Evolutionary conservation across 148 eudicot genomes (phyloP).

Genomic region (Arbutus unedo): DNA sequence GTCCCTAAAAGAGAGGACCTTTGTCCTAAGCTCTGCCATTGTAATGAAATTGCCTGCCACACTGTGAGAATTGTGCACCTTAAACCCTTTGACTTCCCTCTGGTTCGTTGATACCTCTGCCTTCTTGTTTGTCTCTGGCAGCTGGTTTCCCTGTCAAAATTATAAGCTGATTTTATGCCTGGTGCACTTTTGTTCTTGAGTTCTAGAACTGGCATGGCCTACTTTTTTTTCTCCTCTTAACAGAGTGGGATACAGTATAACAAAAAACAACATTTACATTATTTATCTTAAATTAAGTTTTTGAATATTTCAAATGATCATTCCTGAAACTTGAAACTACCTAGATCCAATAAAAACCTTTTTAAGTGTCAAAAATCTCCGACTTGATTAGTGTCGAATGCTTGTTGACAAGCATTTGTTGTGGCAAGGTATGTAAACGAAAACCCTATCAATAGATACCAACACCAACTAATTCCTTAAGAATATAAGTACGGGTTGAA

Average conservation of each 20-base stretch:
- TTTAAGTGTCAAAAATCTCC: not conserved
- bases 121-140: conserved; percentile 13
- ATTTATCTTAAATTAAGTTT: not conserved
- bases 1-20: conserved; percentile 67
- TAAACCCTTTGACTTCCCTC: conserved; percentile 31
- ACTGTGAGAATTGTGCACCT: conserved; percentile 33
- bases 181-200: not conserved
- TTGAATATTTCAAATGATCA: not conserved
- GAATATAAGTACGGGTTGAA: not conserved
- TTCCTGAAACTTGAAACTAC: not conserved
- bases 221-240: not conserved
- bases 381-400: not conserved
- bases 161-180: not conserved
- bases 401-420: not conserved
- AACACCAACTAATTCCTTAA: not conserved
- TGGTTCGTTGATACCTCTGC: conserved; percentile 22
- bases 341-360: not conserved
- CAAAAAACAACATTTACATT: not conserved
- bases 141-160: conserved; percentile 25
- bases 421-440: not conserved
- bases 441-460: not conserved
- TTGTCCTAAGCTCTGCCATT: conserved; percentile 68
- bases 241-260: not conserved
- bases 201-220: not conserved
- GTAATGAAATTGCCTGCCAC: conserved; percentile 45